Base-by-base conservation (phyloP, 345 rosid genomes). In the Abelmoschus esculentus region DNA sequence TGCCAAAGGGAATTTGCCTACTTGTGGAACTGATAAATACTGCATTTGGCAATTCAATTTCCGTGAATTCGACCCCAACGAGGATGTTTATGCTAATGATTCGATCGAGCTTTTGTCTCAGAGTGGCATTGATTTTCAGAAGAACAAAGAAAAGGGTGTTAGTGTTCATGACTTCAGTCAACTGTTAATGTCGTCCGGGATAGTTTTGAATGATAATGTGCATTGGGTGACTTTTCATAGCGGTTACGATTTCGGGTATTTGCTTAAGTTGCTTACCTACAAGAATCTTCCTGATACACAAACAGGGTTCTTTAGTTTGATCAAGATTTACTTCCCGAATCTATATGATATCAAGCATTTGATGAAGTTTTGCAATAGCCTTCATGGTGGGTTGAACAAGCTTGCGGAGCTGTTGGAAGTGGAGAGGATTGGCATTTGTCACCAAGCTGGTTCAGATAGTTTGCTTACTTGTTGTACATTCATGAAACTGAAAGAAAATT, bases 401-500 rank as follows among this genome's bases (percentile, higher is more conserved):
- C 81, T 90, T 28, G 96, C 96, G 0, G 89, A 83, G 84, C 46
- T 81, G 74, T 80, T 88, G 76, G 87, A 79, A 13, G 89, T 90
- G 65, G 86, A 86, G 81, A 71, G 93, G 74, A 79, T 90, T 10
- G 93, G 96, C 53, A 72, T 82, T 42, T 83, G 89, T 74, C 96
- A 90, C 66, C 96, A 86, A 75, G 96, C 93, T 2, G 93, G 93
- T 62, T 90, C 93, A 0, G 96, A 90, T 81, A 90, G 91, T 75
- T 83, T 88, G 83, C 87, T 88, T 49, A 90, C 96, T 31, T 83
- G 84, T 28, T 88, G 85, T 79, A 82, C 93, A 74, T 90, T 88
- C 82, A 81, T 76, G 87, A 88, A 84, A 74, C 54, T 90, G 65
- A 87, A 86, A 76, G 93, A 85, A 34, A 80, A 72, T 76, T 90